Base-by-base conservation (phyloP, 73 alveolate species). In the Paramecium bursaria region DNA sequence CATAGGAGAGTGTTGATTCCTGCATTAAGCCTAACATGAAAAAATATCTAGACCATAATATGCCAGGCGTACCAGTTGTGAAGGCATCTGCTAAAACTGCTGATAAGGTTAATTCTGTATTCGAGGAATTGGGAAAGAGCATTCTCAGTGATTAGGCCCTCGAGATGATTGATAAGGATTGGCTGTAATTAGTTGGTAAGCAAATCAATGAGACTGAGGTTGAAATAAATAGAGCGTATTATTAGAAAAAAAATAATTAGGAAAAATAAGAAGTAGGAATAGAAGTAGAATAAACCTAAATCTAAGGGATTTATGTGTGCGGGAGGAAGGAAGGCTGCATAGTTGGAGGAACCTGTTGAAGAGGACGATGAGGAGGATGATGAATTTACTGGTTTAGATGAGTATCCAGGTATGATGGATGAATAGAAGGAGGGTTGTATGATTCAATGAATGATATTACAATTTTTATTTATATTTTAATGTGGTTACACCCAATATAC, bases 361-460 rank as follows among this genome's bases (percentile, higher is more conserved):
- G 82, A 67, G 17, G 82, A 67, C 33, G 82, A 67, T 39, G 82
- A 35, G 44, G 82, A 67, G 6, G 82, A 67, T 67, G 82, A 67
- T 11, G 82, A 67, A 39, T 67, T 67, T 39, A n/a, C 49, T 25
- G 44, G 44, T 67, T 67, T 67, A 21, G 49, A 67, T 9, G 13
- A 6, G 7, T 67, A 67, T 67, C 82, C 82, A 25, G 82, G 82
- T 11, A 67, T 67, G 82, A 67, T 67, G 82, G 82, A 67, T 15
- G 82, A 67, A 4, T 11, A 39, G 19, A 35, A 67, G n/a, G 82
- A 67, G 13, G 55, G 82, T 3, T 67, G 82, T 67, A 42, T n/a
- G n/a, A n/a, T n/a, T n/a, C n/a, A n/a, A n/a, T n/a, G n/a, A n/a
- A n/a, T n/a, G n/a, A n/a, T n/a, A n/a, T n/a, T n/a, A n/a, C n/a